Percentiles rank a stretch among this genome's conserved stretches.
phyloP scores from a whole-genome alignment of 225 moss, liverwort and hornwort species.

The Physcomitrellopsis africana region DNA sequence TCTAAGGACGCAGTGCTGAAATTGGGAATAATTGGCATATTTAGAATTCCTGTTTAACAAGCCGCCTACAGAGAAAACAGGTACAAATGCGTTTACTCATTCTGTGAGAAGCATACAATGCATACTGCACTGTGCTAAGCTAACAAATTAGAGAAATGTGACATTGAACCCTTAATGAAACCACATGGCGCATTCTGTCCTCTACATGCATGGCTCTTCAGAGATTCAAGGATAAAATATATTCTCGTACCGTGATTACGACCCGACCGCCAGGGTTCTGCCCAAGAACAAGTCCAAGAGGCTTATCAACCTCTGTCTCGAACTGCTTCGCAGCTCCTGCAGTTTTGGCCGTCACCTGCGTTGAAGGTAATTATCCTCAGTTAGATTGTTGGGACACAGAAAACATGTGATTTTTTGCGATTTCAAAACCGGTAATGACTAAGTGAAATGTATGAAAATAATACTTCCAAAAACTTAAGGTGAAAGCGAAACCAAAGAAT shows the following conservation, averaged over 20 bases:
- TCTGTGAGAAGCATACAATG: neutral
- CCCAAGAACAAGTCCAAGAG: slow-evolving; percentile 84
- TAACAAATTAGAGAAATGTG: neutral
- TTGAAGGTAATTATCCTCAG: neutral
- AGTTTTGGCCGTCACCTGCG: slow-evolving; percentile 77
- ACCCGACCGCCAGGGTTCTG: slow-evolving; percentile 82
- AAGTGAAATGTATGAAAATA: neutral
- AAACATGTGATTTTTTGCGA: too few species aligned
- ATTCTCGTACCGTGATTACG: slow-evolving; percentile 64
- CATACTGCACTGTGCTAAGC: neutral
- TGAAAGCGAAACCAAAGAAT: neutral
- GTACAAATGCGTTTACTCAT: neutral
- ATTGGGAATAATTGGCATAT: neutral
- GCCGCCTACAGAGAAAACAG: neutral
- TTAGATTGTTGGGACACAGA: neutral
- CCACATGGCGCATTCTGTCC: neutral
- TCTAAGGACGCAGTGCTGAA: neutral
- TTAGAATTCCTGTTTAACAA: neutral
- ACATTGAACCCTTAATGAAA: neutral
- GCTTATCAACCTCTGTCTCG: slow-evolving; percentile 97
- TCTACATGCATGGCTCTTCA: neutral
- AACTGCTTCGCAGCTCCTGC: slow-evolving; percentile 88
- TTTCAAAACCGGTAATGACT: too few species aligned
- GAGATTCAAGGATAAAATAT: neutral
- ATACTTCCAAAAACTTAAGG: neutral